These are phyloP conservation scores for Kurtzmaniella quercitrusa DNA, from an alignment of 1,139 yeast species.

Conservation along the genomic window DNA sequence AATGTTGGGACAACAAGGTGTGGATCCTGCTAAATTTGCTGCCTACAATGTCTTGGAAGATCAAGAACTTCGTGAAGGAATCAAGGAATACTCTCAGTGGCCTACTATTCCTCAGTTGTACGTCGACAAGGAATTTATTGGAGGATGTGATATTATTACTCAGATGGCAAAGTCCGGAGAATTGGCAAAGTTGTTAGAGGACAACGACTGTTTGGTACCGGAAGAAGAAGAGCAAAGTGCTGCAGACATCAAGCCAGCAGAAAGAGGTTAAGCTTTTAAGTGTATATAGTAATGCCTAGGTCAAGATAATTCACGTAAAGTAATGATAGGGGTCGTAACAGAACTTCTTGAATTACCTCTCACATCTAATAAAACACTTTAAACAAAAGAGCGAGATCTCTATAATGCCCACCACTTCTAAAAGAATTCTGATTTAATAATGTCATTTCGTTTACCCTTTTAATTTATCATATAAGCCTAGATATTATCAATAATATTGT, in stretches of 20 bases:
- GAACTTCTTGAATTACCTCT: no score
- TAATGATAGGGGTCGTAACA: no score
- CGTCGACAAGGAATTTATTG: slow-evolving; percentile 79
- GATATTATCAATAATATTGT: no score
- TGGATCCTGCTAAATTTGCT: slow-evolving; percentile 92
- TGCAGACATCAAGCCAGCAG: slow-evolving; percentile 38
- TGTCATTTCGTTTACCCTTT: no score
- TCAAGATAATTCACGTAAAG: no score
- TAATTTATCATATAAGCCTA: no score
- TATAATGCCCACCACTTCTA: no score
- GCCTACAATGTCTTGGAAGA: slow-evolving; percentile 97
- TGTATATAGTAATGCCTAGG: neutral
- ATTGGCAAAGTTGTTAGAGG: slow-evolving; percentile 75
- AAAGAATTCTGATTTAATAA: no score
- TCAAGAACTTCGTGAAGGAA: slow-evolving; percentile 85
- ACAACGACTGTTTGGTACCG: slow-evolving; percentile 75
- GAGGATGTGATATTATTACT: slow-evolving; percentile 94
- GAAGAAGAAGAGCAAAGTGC: slow-evolving; percentile 49
- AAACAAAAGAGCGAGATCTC: no score
- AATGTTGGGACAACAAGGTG: slow-evolving; percentile 93
- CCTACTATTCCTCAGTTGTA: slow-evolving; percentile 82
- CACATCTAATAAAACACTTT: no score
- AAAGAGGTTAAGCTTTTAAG: slow-evolving; percentile 20
- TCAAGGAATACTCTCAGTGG: slow-evolving; percentile 95
- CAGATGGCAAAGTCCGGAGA: slow-evolving; percentile 94